Conservation (phyloP, 805 yeast genomes). For the Pichia paraexigua region DNA sequence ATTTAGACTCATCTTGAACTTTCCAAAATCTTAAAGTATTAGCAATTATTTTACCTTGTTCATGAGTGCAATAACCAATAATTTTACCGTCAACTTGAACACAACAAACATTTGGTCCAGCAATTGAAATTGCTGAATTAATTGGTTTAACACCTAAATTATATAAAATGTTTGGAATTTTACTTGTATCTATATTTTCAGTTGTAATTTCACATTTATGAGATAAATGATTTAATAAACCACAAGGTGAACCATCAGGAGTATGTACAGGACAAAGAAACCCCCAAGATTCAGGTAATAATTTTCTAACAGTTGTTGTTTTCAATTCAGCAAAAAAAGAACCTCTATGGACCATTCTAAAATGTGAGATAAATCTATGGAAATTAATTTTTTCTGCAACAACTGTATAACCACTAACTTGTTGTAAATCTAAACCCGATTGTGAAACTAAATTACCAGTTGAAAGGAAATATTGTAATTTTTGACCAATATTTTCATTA, state of each 20-base stretch:
- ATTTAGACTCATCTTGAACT: constrained; percentile 54
- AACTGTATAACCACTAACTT: constrained; percentile 95
- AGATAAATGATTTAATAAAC: constrained; percentile 91
- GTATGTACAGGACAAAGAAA: constrained; percentile 98
- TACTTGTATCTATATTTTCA: constrained; percentile 60
- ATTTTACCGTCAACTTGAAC: constrained; percentile 90
- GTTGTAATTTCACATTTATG: constrained; percentile 91
- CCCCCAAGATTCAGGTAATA: constrained; percentile 98
- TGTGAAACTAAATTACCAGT: constrained; percentile 97
- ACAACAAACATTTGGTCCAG: constrained; percentile 84
- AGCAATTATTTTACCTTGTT: constrained; percentile 78
- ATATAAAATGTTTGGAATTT: constrained; percentile 57
- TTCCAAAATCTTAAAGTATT: constrained; percentile 91
- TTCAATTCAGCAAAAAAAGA: constrained; percentile 97
- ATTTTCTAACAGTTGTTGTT: constrained; percentile 93
- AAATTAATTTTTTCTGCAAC: constrained; percentile 98
- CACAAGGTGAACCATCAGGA: constrained; percentile 99
- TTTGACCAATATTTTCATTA: constrained; percentile 91
- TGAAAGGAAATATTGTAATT: constrained; percentile 86
- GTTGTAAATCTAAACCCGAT: constrained; percentile 95
- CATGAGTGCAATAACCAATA: constrained; percentile 91
- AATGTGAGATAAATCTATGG: constrained; percentile 95
- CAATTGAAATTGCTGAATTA: constrained; percentile 53
- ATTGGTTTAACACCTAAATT: constrained; percentile 78
- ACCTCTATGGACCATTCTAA: constrained; percentile 99